Conservation (phyloP, 129 eudicot genomes). For the Centaurea solstitialis region DNA sequence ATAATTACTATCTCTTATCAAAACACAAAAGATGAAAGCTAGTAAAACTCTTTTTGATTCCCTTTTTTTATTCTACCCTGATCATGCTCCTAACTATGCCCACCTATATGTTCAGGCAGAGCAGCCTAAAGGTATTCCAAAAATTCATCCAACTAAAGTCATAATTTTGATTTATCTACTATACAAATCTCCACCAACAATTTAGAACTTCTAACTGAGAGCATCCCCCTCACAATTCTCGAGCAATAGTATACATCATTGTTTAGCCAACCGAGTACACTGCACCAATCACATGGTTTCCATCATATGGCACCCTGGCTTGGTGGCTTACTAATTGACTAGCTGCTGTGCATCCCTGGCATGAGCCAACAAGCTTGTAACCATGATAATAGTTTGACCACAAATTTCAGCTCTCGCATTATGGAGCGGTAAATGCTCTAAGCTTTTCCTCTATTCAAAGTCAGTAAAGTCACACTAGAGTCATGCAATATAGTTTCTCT, state of each 20-base stretch:
- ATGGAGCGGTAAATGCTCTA: background rate
- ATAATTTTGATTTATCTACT: background rate
- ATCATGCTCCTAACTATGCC: background rate
- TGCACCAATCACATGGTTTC: background rate
- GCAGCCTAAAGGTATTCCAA: constrained; percentile 4
- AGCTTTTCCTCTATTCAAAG: background rate
- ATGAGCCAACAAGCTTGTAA: background rate
- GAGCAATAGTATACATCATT: background rate
- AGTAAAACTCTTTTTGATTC: background rate
- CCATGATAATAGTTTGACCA: background rate
- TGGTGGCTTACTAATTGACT: background rate
- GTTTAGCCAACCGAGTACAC: background rate
- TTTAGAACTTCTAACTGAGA: background rate
- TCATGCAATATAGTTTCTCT: background rate
- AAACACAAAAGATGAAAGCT: background rate
- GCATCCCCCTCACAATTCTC: background rate
- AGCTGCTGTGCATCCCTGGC: background rate
- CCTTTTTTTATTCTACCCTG: background rate
- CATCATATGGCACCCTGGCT: background rate
- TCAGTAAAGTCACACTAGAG: background rate
- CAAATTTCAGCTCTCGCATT: background rate
- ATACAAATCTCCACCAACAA: background rate
- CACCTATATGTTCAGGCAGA: background rate
- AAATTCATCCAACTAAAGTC: background rate
- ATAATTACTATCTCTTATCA: background rate